phyloP scores from a whole-genome alignment of 192 early-diverging fungal genomes.

The Rhizoclosmatium globosum region DNA sequence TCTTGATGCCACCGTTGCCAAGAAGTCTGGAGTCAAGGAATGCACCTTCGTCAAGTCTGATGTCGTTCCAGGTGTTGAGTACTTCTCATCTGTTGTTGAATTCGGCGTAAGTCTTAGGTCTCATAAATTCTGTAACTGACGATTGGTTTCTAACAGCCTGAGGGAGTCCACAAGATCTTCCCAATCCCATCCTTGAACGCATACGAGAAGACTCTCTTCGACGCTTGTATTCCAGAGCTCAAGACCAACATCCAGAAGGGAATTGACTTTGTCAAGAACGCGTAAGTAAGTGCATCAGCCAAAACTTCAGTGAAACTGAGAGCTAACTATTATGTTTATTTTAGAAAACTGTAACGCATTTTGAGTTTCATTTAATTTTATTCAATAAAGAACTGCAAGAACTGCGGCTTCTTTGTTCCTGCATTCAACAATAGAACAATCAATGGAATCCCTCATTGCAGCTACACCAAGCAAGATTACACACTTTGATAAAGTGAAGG shows the following conservation, averaged over 20 bases:
- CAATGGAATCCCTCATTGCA: slow-evolving; percentile 27
- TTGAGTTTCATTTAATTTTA: not conserved
- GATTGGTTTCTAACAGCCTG: slow-evolving; percentile 35
- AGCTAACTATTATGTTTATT: not conserved
- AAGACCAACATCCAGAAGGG: slow-evolving; percentile 78
- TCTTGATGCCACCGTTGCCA: slow-evolving; percentile 55
- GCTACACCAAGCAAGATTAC: not conserved
- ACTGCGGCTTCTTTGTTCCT: not conserved
- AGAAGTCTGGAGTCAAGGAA: slow-evolving; percentile 66
- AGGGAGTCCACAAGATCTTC: slow-evolving; percentile 63
- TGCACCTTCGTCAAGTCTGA: slow-evolving; percentile 66
- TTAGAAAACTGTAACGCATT: slow-evolving; percentile 2
- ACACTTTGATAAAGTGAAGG: not conserved
- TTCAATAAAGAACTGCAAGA: no score
- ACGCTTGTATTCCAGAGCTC: slow-evolving; percentile 63
- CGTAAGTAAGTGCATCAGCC: slow-evolving; percentile 40
- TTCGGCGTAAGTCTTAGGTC: slow-evolving; percentile 52
- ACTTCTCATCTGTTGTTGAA: slow-evolving; percentile 69
- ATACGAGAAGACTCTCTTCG: slow-evolving; percentile 65
- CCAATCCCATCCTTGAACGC: slow-evolving; percentile 58
- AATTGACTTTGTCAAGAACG: slow-evolving; percentile 73
- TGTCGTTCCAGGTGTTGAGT: slow-evolving; percentile 57
- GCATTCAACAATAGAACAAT: not conserved
- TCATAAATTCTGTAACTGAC: slow-evolving; percentile 4
- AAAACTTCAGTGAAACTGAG: no score